A percentile compares a stretch with the other conserved stretches of the same genome.
Evolutionary conservation across 1,284 basidiomycete species (phyloP).

Genomic region (Boletus semigastroideus): DNA sequence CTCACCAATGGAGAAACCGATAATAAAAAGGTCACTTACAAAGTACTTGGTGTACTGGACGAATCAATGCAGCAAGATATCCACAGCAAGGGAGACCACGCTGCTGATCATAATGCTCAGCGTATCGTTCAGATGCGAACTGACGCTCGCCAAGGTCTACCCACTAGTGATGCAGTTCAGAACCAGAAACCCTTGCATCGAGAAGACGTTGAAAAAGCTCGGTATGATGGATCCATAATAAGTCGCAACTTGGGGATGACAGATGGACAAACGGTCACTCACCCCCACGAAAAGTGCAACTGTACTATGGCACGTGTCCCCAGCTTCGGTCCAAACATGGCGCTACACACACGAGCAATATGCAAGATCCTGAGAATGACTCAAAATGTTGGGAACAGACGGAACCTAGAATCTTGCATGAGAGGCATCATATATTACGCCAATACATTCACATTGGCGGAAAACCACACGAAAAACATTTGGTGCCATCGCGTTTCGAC

Average conservation of each 20-base stretch:
- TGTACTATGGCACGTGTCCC: constrained; percentile 66
- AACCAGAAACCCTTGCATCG: constrained; percentile 68
- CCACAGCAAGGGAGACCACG: constrained; percentile 61
- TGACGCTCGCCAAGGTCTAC: constrained; percentile 66
- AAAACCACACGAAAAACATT: constrained; percentile 68
- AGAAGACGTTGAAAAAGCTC: constrained; percentile 61
- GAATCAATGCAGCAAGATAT: constrained; percentile 13
- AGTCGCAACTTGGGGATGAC: background rate
- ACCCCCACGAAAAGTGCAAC: constrained; percentile 57
- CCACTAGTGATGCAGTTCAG: constrained; percentile 76
- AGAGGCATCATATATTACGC: constrained; percentile 41
- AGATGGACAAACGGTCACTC: constrained; percentile 1
- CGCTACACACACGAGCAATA: constrained; percentile 30
- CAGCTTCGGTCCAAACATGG: constrained; percentile 59
- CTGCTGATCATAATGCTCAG: constrained; percentile 80
- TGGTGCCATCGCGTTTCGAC: constrained; percentile 57
- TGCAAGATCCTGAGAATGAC: constrained; percentile 18
- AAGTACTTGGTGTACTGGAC: constrained; percentile 3
- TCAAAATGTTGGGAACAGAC: constrained; percentile 48
- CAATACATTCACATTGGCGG: constrained; percentile 60
- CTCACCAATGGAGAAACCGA: constrained; percentile 55
- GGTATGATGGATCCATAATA: constrained; percentile 61
- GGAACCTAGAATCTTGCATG: constrained; percentile 18
- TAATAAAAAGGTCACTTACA: constrained; percentile 60
- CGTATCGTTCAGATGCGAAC: constrained; percentile 46